Evolutionary conservation across 805 yeast genomes (phyloP).

Genomic region (Monosporozyma solicola): DNA sequence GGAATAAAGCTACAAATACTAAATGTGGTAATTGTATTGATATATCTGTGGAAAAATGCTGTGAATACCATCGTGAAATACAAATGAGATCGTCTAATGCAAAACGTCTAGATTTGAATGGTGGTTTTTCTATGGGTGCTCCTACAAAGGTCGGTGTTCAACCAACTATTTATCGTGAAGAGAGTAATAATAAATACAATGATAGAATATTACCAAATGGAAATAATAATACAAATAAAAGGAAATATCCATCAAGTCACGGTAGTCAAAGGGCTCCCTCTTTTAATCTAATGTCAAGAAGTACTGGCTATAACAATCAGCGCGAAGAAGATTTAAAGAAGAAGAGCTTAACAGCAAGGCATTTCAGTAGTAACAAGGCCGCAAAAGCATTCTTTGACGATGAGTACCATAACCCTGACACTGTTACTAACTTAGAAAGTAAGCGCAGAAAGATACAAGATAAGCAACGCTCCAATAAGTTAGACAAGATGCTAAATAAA

Average conservation of each 20-base stretch:
- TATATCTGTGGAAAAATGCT: conserved; percentile 41
- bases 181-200: background rate
- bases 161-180: conserved; percentile 33
- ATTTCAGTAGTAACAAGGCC: conserved; percentile 36
- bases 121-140: conserved; percentile 47
- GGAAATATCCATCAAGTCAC: background rate
- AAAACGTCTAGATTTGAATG: conserved; percentile 70
- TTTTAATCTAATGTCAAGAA: background rate
- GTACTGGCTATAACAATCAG: background rate
- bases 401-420: conserved; percentile 40
- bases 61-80: conserved; percentile 64
- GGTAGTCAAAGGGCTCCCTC: background rate
- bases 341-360: background rate
- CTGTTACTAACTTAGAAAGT: conserved; percentile 32
- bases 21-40: conserved; percentile 58
- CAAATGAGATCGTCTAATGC: conserved; percentile 43
- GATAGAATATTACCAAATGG: background rate
- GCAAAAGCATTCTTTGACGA: conserved; percentile 46
- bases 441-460: conserved; percentile 35
- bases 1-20: conserved; percentile 41
- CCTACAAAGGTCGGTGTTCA: conserved; percentile 39
- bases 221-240: background rate
- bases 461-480: conserved; percentile 28
- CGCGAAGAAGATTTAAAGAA: conserved; percentile 7
- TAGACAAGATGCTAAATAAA: conserved; percentile 12